Evolutionary conservation across 805 yeast genomes (phyloP), one percentile per base, ranked within the genome.

Genomic region (Wickerhamiella domercqiae): DNA sequence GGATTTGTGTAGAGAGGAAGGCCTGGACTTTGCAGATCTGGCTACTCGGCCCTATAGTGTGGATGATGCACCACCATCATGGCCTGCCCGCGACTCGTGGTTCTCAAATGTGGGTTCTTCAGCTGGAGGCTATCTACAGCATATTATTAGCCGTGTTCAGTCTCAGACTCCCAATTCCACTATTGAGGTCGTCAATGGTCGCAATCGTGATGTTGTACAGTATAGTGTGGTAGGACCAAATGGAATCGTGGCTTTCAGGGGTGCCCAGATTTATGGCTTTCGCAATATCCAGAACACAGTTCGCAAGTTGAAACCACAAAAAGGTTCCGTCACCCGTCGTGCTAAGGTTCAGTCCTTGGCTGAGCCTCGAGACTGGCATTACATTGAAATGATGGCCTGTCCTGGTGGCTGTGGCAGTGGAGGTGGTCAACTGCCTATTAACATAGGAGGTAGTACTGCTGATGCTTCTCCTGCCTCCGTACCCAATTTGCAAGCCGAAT

Each of bases 381-480:
- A 78, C 47, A 80, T 87, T 4, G 98, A 90, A 51, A 78, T 90
- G 32, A 87, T 84, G 95, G 98, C 98, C 1, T 90, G 98, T 56
- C 98, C 98, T 4, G 84, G 82, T 21, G 98, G 98, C 1, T 90
- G 97, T 52, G 80, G 86, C 39, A 90, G 87, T 51, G 98, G 98
- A 7, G 97, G 98, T 17, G 98, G 98, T 0, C 86, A 84, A 49
- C 68, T 83, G 15, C 66, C 71, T 3, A n/a, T n/a, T n/a, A n/a
- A n/a, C n/a, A n/a, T n/a, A n/a, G n/a, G n/a, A n/a, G n/a, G n/a
- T n/a, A n/a, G n/a, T n/a, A n/a, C n/a, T n/a, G n/a, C n/a, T n/a
- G n/a, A n/a, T n/a, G n/a, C n/a, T n/a, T n/a, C n/a, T n/a, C 64
- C 56, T 9, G 59, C 59, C n/a, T n/a, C n/a, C n/a, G n/a, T n/a